Percentiles rank a stretch among this genome's conserved stretches.
phyloP scores from a whole-genome alignment of 805 yeast species.

The Ogataea degrootiae region DNA sequence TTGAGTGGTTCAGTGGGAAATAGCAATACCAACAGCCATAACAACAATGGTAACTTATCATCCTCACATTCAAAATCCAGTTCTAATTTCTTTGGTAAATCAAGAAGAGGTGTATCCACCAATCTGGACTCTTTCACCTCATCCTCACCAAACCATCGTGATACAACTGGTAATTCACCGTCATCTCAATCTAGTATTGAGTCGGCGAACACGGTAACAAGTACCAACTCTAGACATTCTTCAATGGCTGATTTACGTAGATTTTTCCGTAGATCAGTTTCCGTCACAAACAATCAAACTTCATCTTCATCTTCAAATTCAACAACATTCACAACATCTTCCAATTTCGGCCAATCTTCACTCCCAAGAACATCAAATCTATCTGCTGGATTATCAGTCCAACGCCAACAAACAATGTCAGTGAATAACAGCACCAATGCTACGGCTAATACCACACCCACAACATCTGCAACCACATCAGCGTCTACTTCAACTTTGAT shows the following conservation, averaged over 20 bases:
- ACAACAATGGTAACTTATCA: constrained; percentile 2
- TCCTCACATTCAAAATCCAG: constrained; percentile 47
- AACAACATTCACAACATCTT: too few relatives aligned
- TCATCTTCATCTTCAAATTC: not conserved
- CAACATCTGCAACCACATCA: not conserved
- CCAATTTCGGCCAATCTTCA: constrained; percentile 6
- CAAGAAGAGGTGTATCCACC: constrained; percentile 36
- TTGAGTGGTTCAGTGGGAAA: too few relatives aligned
- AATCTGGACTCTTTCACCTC: constrained; percentile 23
- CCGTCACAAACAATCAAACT: constrained; percentile 4
- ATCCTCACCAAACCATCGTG: constrained; percentile 33
- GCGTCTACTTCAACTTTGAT: constrained; percentile 1
- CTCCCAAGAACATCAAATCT: constrained; percentile 29
- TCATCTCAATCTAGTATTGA: constrained; percentile 29
- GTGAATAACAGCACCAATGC: constrained; percentile 7
- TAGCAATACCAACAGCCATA: not conserved
- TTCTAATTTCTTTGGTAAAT: constrained; percentile 46
- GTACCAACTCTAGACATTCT: constrained; percentile 53
- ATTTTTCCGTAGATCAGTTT: constrained; percentile 53
- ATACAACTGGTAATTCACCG: constrained; percentile 26
- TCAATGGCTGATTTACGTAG: constrained; percentile 76
- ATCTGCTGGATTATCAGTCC: constrained; percentile 32
- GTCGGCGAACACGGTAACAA: constrained; percentile 9
- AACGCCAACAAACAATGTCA: constrained; percentile 20
- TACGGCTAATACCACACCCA: constrained; percentile 3